Percentiles rank a stretch among this genome's conserved stretches.
These are phyloP conservation scores for Spiromastix sp. DNA, from an alignment of 2,329 filamentous ascomycete genomes.

Conservation along the genomic window DNA sequence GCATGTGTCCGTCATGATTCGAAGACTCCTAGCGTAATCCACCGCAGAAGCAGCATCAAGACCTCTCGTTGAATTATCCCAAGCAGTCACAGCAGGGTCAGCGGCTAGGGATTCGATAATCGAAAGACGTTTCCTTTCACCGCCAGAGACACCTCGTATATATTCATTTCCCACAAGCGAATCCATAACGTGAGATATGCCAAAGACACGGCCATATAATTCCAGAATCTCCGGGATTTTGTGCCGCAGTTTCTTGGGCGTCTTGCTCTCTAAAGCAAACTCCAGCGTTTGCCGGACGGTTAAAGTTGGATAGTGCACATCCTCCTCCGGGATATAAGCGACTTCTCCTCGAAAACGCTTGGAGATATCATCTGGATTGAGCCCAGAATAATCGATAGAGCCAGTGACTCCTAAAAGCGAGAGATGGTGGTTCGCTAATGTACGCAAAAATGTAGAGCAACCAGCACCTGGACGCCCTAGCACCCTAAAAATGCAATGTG, in stretches of 20 bases:
- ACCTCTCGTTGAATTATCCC: constrained; percentile 66
- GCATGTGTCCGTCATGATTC: constrained; percentile 60
- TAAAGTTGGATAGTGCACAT: constrained; percentile 58
- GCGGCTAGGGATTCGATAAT: constrained; percentile 64
- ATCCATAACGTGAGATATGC: constrained; percentile 59
- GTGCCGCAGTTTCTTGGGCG: constrained; percentile 49
- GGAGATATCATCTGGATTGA: constrained; percentile 51
- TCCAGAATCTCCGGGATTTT: constrained; percentile 56
- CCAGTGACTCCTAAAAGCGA: constrained; percentile 55
- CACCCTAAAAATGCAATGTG: constrained; percentile 25
- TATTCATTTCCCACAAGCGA: constrained; percentile 56
- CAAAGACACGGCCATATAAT: constrained; percentile 52
- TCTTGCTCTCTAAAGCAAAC: constrained; percentile 62
- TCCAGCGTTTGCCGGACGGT: constrained; percentile 63
- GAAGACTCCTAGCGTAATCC: constrained; percentile 56
- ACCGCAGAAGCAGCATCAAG: constrained; percentile 63
- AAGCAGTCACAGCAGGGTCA: constrained; percentile 58
- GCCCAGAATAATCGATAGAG: constrained; percentile 58
- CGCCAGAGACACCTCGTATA: constrained; percentile 59
- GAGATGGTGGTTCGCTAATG: constrained; percentile 55
- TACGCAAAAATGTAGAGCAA: constrained; percentile 63
- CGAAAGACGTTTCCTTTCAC: constrained; percentile 63
- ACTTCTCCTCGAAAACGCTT: constrained; percentile 59
- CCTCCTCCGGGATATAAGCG: constrained; percentile 62
- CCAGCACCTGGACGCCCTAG: constrained; percentile 60